phyloP scores from a whole-genome alignment of 2,329 filamentous ascomycete species.

The Diaporthe citrichinensis region DNA sequence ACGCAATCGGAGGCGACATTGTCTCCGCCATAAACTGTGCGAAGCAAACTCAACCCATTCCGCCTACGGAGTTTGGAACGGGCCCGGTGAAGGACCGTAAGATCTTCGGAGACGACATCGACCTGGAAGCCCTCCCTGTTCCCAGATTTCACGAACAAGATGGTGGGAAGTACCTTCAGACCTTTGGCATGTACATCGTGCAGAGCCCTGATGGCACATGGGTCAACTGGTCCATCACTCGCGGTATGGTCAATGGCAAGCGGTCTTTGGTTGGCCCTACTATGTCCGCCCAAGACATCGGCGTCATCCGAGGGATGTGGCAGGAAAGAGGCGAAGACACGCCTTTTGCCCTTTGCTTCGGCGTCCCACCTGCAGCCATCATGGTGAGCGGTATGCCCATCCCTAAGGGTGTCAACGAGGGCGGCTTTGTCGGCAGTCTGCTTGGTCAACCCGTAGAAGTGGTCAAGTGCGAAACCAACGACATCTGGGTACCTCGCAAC shows the following conservation, averaged over 20 bases:
- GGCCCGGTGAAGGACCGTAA: background rate
- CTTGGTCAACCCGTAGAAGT: background rate
- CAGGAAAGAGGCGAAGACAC: background rate
- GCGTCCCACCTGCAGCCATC: background rate
- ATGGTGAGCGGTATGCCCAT: background rate
- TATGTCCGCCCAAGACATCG: background rate
- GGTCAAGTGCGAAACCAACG: background rate
- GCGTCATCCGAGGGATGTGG: background rate
- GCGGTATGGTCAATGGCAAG: background rate
- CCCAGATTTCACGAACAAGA: background rate
- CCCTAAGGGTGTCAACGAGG: background rate
- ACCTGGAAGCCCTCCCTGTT: background rate
- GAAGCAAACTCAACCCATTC: background rate
- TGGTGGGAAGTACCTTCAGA: background rate
- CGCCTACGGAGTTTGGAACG: background rate
- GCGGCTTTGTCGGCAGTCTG: background rate
- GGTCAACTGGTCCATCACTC: background rate
- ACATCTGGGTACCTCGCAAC: background rate
- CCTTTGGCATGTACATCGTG: background rate
- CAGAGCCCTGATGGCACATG: background rate
- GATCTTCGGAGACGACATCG: background rate
- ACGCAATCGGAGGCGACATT: background rate
- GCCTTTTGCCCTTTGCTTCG: background rate
- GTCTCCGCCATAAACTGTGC: background rate
- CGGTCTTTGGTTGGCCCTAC: background rate